These are phyloP conservation scores for Borovskyia barvae DNA, from an alignment of 208 protist species.

Conservation along the genomic window DNA sequence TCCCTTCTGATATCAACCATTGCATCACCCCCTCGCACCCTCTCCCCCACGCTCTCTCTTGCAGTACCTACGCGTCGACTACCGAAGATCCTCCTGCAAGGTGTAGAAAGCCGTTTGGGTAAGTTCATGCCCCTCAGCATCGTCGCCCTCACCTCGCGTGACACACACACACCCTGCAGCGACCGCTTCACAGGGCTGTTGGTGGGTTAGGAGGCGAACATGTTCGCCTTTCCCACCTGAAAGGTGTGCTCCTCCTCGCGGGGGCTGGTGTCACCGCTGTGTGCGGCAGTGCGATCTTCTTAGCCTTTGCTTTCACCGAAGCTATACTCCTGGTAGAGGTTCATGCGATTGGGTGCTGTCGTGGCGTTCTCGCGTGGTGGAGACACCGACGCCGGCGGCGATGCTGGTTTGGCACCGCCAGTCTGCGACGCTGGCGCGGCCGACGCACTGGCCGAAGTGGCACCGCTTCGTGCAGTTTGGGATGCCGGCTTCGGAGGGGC, in stretches of 20 bases:
- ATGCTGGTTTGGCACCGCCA: neutral
- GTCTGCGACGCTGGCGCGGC: neutral
- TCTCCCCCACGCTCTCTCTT: constrained; percentile 9
- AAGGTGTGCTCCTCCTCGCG: constrained; percentile 4
- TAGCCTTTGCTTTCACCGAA: constrained; percentile 1
- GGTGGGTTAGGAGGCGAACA: constrained; percentile 6
- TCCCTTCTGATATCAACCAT: too few species aligned
- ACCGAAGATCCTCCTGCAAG: constrained; percentile 18
- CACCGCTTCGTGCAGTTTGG: too few species aligned
- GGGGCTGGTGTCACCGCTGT: neutral
- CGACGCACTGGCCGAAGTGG: too few species aligned
- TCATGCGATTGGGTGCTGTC: neutral
- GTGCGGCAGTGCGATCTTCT: neutral
- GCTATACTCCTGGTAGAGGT: constrained; percentile 11
- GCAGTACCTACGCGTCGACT: constrained; percentile 10
- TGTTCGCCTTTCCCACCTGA: neutral
- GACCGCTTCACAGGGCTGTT: constrained; percentile 10
- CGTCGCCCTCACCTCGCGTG: constrained; percentile 19
- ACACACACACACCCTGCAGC: constrained; percentile 26
- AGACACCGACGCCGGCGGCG: too few species aligned
- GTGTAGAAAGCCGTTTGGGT: too few species aligned
- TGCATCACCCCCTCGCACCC: too few species aligned
- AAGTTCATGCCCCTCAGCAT: too few species aligned
- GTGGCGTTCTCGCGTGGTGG: neutral
- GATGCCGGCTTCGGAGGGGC: neutral